A percentile compares a stretch with the other conserved stretches of the same genome.
These are phyloP conservation scores for Salix caprea DNA, from an alignment of 345 rosid species.

Conservation along the genomic window DNA sequence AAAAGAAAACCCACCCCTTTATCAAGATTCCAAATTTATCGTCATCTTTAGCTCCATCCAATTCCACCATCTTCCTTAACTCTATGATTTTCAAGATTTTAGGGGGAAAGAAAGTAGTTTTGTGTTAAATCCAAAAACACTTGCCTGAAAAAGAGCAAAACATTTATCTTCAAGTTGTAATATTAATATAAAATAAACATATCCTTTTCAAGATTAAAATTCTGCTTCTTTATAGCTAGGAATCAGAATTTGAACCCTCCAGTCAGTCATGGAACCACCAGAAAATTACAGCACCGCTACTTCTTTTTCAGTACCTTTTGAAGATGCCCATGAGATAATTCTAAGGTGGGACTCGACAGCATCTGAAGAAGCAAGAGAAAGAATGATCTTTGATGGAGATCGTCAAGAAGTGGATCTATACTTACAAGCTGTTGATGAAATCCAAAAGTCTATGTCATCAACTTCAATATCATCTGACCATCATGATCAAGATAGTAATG, in stretches of 20 bases:
- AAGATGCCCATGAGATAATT: conserved; percentile 66
- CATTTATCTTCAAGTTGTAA: not conserved
- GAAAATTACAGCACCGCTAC: conserved; percentile 20
- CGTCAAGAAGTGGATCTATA: conserved; percentile 72
- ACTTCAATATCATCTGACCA: conserved; percentile 37
- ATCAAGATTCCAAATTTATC: conserved; percentile 7
- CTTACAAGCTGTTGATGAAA: conserved; percentile 85
- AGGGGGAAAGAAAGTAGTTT: not conserved
- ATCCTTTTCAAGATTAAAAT: not conserved
- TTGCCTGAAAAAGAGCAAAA: not conserved
- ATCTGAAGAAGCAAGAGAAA: conserved; percentile 78
- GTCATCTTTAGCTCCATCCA: not conserved
- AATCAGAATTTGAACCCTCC: not conserved
- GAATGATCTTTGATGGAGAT: conserved; percentile 77
- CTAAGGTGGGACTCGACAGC: conserved; percentile 90
- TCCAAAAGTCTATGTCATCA: conserved; percentile 54
- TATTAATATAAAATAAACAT: not conserved
- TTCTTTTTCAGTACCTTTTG: conserved; percentile 28
- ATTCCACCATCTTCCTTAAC: not conserved
- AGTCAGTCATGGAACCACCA: conserved; percentile 51
- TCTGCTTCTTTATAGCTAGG: not conserved
- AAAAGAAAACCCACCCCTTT: not conserved
- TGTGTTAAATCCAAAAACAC: not conserved
- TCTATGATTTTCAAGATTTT: not conserved
- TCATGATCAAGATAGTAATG: not conserved